Evolutionary conservation across 129 eudicot genomes (phyloP).

Genomic region (Pittosporum tobira): DNA sequence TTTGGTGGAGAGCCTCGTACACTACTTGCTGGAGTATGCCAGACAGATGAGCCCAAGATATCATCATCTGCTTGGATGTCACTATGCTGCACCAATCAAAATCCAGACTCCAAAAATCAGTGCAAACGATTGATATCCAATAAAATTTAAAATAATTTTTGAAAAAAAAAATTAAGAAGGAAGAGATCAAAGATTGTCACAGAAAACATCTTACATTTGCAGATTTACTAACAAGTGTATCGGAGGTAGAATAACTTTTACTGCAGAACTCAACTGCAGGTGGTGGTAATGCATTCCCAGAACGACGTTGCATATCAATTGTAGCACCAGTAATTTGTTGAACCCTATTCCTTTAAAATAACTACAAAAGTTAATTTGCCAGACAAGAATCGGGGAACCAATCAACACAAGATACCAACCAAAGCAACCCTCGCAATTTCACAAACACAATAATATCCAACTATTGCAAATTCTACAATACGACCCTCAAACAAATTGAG

Average conservation of each 20-base stretch:
- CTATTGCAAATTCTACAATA: no score
- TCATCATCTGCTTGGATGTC: conserved; percentile 12
- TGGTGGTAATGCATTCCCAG: conserved; percentile 81
- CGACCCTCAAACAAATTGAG: no score
- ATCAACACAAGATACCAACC: conserved; percentile 1
- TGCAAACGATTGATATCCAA: no score
- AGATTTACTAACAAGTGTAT: conserved; percentile 51
- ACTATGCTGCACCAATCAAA: conserved; percentile 1
- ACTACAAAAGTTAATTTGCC: conserved; percentile 27
- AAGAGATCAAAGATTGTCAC: conserved; percentile 10
- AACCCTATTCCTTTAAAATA: conserved; percentile 63
- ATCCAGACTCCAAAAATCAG: no score
- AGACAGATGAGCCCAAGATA: conserved; percentile 7
- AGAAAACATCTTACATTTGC: conserved; percentile 61
- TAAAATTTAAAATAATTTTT: no score
- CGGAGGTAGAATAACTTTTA: conserved; percentile 42
- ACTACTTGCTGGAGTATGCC: conserved; percentile 46
- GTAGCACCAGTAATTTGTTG: conserved; percentile 78
- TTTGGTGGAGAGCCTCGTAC: conserved; percentile 65
- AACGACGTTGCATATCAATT: conserved; percentile 63
- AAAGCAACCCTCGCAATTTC: neutral
- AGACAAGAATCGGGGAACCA: neutral
- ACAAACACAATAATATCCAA: neutral
- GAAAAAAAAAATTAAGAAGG: conserved; percentile 1
- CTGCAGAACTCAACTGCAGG: conserved; percentile 75